A percentile compares a stretch with the other conserved stretches of the same genome.
phyloP scores from a whole-genome alignment of 768 basidiomycete species.

The Lactarius evosmus region DNA sequence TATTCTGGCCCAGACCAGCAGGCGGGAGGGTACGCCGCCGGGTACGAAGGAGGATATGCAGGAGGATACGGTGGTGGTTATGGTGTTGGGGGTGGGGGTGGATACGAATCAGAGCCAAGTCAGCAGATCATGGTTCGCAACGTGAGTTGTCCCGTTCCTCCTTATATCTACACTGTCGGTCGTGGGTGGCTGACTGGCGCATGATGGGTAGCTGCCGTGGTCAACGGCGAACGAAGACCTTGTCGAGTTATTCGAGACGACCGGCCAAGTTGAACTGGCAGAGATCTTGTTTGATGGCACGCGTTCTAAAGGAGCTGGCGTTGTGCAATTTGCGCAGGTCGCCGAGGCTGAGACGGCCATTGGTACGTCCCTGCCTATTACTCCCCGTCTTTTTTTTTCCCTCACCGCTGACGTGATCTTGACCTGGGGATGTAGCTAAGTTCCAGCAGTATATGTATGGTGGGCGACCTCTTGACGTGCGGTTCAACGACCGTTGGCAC shows the following conservation, averaged over 20 bases:
- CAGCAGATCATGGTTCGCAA: slow-evolving; percentile 99
- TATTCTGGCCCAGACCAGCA: slow-evolving; percentile 85
- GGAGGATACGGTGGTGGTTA: slow-evolving; percentile 28
- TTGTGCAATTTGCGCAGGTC: slow-evolving; percentile 89
- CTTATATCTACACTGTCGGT: neutral
- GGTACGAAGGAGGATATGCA: slow-evolving; percentile 37
- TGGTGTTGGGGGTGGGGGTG: slow-evolving; percentile 42
- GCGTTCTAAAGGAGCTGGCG: slow-evolving; percentile 90
- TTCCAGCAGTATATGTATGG: slow-evolving; percentile 97
- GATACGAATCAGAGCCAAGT: slow-evolving; percentile 69
- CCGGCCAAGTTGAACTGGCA: slow-evolving; percentile 89
- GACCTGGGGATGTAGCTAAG: slow-evolving; percentile 59
- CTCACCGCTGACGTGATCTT: slow-evolving; percentile 9
- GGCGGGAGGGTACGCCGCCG: slow-evolving; percentile 39
- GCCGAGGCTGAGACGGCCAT: slow-evolving; percentile 93
- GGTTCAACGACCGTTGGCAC: slow-evolving; percentile 95
- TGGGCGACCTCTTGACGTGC: slow-evolving; percentile 84
- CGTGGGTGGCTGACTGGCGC: neutral
- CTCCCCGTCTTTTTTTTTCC: neutral
- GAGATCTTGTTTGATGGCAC: slow-evolving; percentile 93
- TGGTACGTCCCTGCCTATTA: slow-evolving; percentile 42
- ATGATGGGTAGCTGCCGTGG: slow-evolving; percentile 76
- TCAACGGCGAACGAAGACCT: slow-evolving; percentile 98
- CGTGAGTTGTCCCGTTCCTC: slow-evolving; percentile 49
- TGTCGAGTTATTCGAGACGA: slow-evolving; percentile 97